phyloP scores from a whole-genome alignment of 352 stramenopile genomes.

The Phytophthora tentaculata region DNA sequence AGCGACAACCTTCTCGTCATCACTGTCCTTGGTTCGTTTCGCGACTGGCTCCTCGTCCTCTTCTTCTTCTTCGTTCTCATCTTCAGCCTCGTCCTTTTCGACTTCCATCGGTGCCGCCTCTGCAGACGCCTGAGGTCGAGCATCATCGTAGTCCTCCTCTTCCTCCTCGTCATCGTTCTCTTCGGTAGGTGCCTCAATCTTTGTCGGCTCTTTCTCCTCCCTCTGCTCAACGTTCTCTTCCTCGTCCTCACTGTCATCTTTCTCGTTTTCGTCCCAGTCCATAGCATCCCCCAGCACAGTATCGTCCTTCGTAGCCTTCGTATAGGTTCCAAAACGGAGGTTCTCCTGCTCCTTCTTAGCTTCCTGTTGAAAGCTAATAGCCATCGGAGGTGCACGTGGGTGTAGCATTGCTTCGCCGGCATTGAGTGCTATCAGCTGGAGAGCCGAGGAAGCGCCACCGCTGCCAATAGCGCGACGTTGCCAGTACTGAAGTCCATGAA shows the following conservation, averaged over 20 bases:
- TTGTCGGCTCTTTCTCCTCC: constrained; percentile 9
- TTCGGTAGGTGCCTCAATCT: constrained; percentile 18
- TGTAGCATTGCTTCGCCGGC: constrained; percentile 75
- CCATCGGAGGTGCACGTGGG: constrained; percentile 71
- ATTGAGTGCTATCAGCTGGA: constrained; percentile 67
- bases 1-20: constrained; percentile 33
- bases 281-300: constrained; percentile 32
- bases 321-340: background rate
- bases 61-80: constrained; percentile 28
- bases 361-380: constrained; percentile 53
- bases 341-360: constrained; percentile 29
- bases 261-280: constrained; percentile 48
- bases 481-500: constrained; percentile 68
- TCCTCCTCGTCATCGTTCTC: constrained; percentile 42
- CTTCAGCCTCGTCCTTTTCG: constrained; percentile 15
- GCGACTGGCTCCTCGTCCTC: constrained; percentile 27
- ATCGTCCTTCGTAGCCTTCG: constrained; percentile 9
- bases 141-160: constrained; percentile 55
- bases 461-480: constrained; percentile 32
- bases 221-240: constrained; percentile 23
- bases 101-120: constrained; percentile 24
- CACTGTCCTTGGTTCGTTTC: constrained; percentile 41
- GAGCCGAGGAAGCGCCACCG: constrained; percentile 31
- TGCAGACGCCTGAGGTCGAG: constrained; percentile 20
- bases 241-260: constrained; percentile 36